Evolutionary conservation across 2,329 filamentous ascomycete genomes (phyloP).

Genomic region (Achaetomium macrosporum): DNA sequence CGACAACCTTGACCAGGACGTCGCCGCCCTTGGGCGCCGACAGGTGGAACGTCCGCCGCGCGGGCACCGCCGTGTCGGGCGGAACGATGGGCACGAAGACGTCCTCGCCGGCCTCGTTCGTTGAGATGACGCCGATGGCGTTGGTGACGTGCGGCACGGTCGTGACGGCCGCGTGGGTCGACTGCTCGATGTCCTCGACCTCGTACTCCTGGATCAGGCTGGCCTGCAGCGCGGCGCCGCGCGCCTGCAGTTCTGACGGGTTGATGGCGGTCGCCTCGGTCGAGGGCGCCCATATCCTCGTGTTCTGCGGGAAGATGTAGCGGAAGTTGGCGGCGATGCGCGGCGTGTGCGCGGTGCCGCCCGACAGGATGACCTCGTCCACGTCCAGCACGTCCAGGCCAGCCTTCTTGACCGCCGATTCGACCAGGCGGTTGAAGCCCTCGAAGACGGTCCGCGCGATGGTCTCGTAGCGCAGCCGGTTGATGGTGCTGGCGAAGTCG

Average conservation of each 20-base stretch:
- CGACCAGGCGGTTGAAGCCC: constrained; percentile 79
- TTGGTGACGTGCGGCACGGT: constrained; percentile 86
- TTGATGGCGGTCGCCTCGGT: constrained; percentile 76
- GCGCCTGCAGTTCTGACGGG: constrained; percentile 81
- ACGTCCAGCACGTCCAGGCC: constrained; percentile 87
- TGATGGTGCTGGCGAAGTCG: constrained; percentile 88
- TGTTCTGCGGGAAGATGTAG: constrained; percentile 73
- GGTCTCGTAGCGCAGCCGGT: constrained; percentile 88
- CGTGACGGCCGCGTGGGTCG: constrained; percentile 89
- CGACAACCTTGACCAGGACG: constrained; percentile 79
- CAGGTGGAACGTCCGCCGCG: constrained; percentile 77
- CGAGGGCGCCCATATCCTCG: constrained; percentile 74
- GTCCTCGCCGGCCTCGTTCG: constrained; percentile 50
- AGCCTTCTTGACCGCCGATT: constrained; percentile 84
- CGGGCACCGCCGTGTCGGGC: constrained; percentile 83
- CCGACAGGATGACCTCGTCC: constrained; percentile 88
- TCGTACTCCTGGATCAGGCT: constrained; percentile 94
- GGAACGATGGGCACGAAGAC: constrained; percentile 76
- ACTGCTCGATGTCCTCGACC: constrained; percentile 87
- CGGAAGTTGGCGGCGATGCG: constrained; percentile 80
- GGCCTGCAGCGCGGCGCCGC: constrained; percentile 92
- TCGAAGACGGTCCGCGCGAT: constrained; percentile 80
- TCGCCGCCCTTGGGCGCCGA: constrained; percentile 75
- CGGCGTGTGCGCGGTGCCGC: constrained; percentile 88
- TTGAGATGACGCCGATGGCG: constrained; percentile 78